A percentile compares a stretch with the other conserved stretches of the same genome.
Conservation (phyloP, 768 basidiomycete species). For the Boletellus sp. region DNA sequence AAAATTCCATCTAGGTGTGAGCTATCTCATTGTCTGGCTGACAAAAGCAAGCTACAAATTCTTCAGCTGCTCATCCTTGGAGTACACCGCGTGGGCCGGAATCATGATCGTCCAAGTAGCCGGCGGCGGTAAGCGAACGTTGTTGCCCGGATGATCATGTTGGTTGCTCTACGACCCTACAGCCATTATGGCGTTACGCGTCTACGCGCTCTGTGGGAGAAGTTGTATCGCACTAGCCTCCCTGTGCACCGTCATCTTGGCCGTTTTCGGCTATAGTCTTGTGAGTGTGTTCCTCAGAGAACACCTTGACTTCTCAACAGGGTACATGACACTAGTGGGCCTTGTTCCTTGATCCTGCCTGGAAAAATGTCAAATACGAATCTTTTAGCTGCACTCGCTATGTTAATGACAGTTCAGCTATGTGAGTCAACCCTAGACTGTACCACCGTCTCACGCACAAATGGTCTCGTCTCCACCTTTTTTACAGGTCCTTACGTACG, state of each 20-base stretch:
- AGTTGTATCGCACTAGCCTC: slow-evolving; percentile 3
- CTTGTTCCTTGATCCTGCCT: not conserved
- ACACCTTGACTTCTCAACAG: not conserved
- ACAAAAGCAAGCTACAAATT: not conserved
- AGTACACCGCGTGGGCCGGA: not conserved
- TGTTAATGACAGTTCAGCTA: not conserved
- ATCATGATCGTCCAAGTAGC: slow-evolving; percentile 10
- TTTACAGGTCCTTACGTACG: slow-evolving; percentile 13
- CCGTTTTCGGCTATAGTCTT: not conserved
- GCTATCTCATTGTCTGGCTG: not conserved
- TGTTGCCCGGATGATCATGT: not conserved
- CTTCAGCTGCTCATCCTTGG: slow-evolving; percentile 1
- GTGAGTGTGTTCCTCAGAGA: slow-evolving; percentile 2
- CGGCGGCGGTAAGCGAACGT: slow-evolving; percentile 2
- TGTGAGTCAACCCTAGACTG: slow-evolving; percentile 5
- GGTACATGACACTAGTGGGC: slow-evolving; percentile 8
- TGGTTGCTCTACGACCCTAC: not conserved
- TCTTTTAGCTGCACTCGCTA: not conserved
- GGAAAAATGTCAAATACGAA: no score
- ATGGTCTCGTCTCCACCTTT: no score
- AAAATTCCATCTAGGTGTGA: slow-evolving; percentile 7
- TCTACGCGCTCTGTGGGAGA: slow-evolving; percentile 17
- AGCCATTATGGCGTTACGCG: slow-evolving; percentile 21
- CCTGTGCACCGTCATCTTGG: not conserved
- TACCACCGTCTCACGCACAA: not conserved